These are phyloP conservation scores for Fusarium torulosum DNA, from an alignment of 2,329 filamentous ascomycete genomes.

Conservation along the genomic window DNA sequence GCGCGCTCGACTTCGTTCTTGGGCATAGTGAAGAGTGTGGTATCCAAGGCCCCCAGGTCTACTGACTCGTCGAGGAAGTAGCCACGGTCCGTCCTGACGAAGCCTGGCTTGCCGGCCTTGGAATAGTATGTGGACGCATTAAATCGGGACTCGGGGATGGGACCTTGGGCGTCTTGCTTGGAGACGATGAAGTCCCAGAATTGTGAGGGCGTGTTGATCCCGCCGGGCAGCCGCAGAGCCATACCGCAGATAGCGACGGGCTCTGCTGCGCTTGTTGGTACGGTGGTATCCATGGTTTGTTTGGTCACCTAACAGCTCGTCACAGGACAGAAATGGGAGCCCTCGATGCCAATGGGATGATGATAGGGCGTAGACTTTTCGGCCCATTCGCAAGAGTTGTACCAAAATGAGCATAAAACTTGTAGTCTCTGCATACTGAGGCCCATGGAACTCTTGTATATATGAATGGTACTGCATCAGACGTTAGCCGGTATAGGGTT, in stretches of 20 bases:
- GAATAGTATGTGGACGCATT: slow-evolving; percentile 40
- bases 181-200: slow-evolving; percentile 47
- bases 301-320: slow-evolving; percentile 8
- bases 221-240: slow-evolving; percentile 45
- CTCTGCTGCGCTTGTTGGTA: slow-evolving; percentile 5
- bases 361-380: slow-evolving; percentile 3
- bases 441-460: slow-evolving; percentile 3
- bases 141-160: slow-evolving; percentile 41
- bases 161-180: slow-evolving; percentile 39
- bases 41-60: slow-evolving; percentile 47
- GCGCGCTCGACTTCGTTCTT: slow-evolving; percentile 42
- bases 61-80: slow-evolving; percentile 50
- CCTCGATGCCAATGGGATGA: not conserved
- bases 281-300: slow-evolving; percentile 1
- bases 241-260: slow-evolving; percentile 49
- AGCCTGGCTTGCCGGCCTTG: slow-evolving; percentile 30
- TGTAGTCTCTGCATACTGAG: slow-evolving; percentile 6
- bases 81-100: slow-evolving; percentile 42
- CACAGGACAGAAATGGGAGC: slow-evolving; percentile 6
- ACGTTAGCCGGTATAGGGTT: slow-evolving; percentile 6
- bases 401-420: slow-evolving; percentile 4
- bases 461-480: slow-evolving; percentile 1
- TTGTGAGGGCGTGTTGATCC: slow-evolving; percentile 32
- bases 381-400: not conserved
- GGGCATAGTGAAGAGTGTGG: slow-evolving; percentile 16